Conservation (phyloP, 257 asterid species). For the Paulownia fortunei region DNA sequence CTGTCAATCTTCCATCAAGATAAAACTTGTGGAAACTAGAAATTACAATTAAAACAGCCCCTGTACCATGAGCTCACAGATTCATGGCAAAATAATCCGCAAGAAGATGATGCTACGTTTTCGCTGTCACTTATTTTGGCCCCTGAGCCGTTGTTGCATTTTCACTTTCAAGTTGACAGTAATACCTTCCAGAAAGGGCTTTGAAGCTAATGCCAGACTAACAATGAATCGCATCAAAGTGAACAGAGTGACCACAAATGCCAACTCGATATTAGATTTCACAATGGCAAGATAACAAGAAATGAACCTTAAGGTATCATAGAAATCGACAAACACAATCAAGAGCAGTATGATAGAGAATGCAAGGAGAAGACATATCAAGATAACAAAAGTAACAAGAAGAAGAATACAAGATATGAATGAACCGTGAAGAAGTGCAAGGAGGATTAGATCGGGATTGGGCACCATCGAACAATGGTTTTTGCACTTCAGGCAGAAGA, state of each 20-base stretch:
- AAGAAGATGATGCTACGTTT: not conserved
- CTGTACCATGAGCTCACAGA: not conserved
- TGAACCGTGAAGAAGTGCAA: constrained; percentile 45
- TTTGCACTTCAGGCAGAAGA: not conserved
- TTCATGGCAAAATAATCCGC: not conserved
- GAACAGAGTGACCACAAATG: constrained; percentile 14
- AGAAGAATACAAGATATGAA: constrained; percentile 37
- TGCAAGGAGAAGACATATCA: constrained; percentile 30
- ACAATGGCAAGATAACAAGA: constrained; percentile 18
- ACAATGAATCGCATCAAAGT: constrained; percentile 19
- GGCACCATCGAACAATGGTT: constrained; percentile 31
- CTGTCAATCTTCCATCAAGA: not conserved
- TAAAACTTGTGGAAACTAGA: not conserved
- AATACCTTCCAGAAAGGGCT: not conserved
- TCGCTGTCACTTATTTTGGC: not conserved
- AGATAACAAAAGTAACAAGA: constrained; percentile 28
- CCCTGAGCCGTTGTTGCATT: constrained; percentile 17
- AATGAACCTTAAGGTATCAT: not conserved
- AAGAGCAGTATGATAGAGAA: constrained; percentile 31
- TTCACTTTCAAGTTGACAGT: constrained; percentile 13
- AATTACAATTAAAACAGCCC: no score
- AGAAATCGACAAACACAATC: constrained; percentile 27
- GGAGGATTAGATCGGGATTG: constrained; percentile 39
- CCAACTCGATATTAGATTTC: constrained; percentile 40
- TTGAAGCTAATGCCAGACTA: constrained; percentile 23